Conservation (phyloP, 768 basidiomycete genomes). For the Cubamyces lactineus region DNA sequence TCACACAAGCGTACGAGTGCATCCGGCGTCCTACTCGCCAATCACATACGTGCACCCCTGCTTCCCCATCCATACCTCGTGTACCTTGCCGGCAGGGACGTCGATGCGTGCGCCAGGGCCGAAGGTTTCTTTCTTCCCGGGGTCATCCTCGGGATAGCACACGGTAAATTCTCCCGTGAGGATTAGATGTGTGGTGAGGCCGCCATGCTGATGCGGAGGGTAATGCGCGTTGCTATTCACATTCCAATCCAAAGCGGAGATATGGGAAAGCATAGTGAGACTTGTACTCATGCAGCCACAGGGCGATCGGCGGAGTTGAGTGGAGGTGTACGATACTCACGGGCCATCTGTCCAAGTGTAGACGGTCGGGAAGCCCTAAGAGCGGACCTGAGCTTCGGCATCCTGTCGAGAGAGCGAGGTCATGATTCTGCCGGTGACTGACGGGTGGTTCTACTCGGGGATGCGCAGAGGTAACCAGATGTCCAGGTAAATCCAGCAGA, state of each 20-base stretch:
- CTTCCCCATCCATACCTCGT: constrained; percentile 37
- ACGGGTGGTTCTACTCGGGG: constrained; percentile 1
- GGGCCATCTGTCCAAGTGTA: constrained; percentile 36
- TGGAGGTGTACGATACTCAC: constrained; percentile 18
- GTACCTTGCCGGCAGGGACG: constrained; percentile 32
- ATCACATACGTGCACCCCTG: constrained; percentile 37
- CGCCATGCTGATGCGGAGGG: constrained; percentile 31
- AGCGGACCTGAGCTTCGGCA: constrained; percentile 30
- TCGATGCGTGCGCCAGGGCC: constrained; percentile 34
- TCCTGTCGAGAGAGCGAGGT: constrained; percentile 21
- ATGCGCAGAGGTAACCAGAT: not conserved
- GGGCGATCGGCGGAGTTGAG: not conserved
- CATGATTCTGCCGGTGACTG: constrained; percentile 9
- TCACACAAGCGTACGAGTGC: not conserved
- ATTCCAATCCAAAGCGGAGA: not conserved
- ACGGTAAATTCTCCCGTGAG: constrained; percentile 33
- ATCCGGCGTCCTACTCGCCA: constrained; percentile 26
- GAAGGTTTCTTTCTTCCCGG: constrained; percentile 31
- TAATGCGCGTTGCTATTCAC: constrained; percentile 31
- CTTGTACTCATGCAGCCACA: not conserved
- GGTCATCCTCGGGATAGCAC: constrained; percentile 30
- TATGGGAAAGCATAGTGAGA: not conserved
- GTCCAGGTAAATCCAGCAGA: too few relatives aligned
- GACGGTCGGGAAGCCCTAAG: constrained; percentile 35
- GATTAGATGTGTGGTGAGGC: constrained; percentile 36